phyloP scores from a whole-genome alignment of 2,329 filamentous ascomycete genomes.

The Talaromyces verruculosus region DNA sequence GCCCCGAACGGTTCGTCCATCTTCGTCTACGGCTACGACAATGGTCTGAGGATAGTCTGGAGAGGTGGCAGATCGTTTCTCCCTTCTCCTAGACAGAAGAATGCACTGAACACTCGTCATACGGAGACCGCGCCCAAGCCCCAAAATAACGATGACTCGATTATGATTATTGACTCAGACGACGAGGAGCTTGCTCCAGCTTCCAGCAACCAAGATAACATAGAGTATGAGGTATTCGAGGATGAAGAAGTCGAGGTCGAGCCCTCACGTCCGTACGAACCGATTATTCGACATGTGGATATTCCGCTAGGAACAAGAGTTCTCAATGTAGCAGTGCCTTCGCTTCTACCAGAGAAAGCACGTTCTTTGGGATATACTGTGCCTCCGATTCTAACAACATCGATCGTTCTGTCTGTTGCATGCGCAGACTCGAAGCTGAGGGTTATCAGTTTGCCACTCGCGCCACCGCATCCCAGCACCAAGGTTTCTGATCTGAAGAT shows the following conservation, averaged over 20 bases:
- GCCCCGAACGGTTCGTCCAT: constrained; percentile 63
- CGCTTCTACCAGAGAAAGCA: constrained; percentile 44
- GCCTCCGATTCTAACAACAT: constrained; percentile 50
- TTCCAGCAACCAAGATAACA: constrained; percentile 9
- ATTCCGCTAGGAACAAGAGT: constrained; percentile 56
- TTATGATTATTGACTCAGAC: constrained; percentile 59
- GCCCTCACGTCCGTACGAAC: constrained; percentile 54
- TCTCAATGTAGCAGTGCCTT: constrained; percentile 52
- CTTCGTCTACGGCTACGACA: constrained; percentile 60
- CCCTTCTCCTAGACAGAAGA: constrained; percentile 25
- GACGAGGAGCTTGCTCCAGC: constrained; percentile 54
- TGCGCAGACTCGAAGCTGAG: constrained; percentile 59
- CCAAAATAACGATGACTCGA: constrained; percentile 40
- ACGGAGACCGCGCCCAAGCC: constrained; percentile 21
- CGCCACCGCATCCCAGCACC: constrained; percentile 49
- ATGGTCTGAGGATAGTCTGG: constrained; percentile 61
- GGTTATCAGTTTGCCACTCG: constrained; percentile 56
- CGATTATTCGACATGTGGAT: constrained; percentile 56
- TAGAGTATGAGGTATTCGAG: constrained; percentile 42
- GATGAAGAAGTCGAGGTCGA: constrained; percentile 58
- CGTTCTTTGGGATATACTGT: constrained; percentile 44
- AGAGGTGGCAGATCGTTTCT: constrained; percentile 56
- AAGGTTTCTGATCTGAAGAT: constrained; percentile 44
- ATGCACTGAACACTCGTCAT: constrained; percentile 28
- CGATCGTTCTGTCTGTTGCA: constrained; percentile 55